Base-by-base conservation (phyloP, 2,329 filamentous ascomycete species). In the Xylariaceae sp. region DNA sequence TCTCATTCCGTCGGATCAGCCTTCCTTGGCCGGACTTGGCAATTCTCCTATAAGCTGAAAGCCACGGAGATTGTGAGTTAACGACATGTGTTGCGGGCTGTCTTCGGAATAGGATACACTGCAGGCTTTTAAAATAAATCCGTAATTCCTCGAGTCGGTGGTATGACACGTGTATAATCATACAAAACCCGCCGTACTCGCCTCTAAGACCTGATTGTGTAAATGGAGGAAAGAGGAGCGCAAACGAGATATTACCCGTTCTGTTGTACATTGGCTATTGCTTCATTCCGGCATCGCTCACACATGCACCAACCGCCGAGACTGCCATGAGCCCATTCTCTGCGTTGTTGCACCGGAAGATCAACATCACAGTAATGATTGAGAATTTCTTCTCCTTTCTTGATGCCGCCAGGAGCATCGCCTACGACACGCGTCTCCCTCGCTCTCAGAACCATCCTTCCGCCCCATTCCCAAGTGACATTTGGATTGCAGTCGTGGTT, bases 401-500 rank as follows among this genome's bases (percentile, higher is more conserved):
- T 80, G 55, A 97, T 82, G 0, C 87, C 87, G 0, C 76, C 77
- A 2, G 67, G 64, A 2, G 56, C 57, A 32, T 64, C 57, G 62
- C 76, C 77, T 5, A 77, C 67, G 4, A 85, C 72, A 29, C 80
- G 71, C 52, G 75, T 69, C 50, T 81, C 71, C 38, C 82, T 72
- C 2, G 80, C 79, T 72, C 73, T 80, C 48, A 93, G 79, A 27
- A 80, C 77, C 77, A 93, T 91, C 42, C 77, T 77, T 1, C 86
- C 87, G 22, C 85, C 83, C 88, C 91, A 96, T 60, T 95, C 88
- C 93, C 93, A 98, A 3, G 80, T 80, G 32, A 97, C 90, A 64
- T 95, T 96, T 7, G 93, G 93, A 62, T 95, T 83, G 67, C 93
- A 98, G 64, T 90, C 89, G 64, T 98, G 93, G 61, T 98, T 98